A percentile compares a stretch with the other conserved stretches of the same genome.
Evolutionary conservation across 371 early-diverging fungal genomes (phyloP).

Genomic region (Haplosporangium sp.): DNA sequence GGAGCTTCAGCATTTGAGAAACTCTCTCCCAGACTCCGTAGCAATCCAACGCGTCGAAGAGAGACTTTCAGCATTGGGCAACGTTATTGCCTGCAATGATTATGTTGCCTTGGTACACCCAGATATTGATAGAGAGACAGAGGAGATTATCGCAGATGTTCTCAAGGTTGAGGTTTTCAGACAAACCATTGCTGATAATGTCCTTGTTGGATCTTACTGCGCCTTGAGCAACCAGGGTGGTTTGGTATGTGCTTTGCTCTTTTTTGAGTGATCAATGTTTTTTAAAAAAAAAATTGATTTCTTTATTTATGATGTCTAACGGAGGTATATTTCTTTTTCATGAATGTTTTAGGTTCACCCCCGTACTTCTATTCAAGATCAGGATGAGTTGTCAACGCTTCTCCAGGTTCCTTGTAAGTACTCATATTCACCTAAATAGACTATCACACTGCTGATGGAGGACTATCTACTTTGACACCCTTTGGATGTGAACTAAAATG

Average conservation of each 20-base stretch:
- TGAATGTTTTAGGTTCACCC: constrained; percentile 83
- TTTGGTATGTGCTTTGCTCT: constrained; percentile 64
- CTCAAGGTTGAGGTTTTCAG: constrained; percentile 99
- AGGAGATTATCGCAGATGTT: constrained; percentile 98
- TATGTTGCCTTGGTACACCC: constrained; percentile 99
- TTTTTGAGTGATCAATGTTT: background rate
- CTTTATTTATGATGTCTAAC: too few relatives aligned
- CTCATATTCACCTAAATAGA: background rate
- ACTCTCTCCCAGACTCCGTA: constrained; percentile 97
- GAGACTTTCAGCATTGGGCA: constrained; percentile 98
- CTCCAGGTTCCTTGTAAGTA: constrained; percentile 96
- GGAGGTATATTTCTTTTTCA: background rate
- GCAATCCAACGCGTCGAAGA: constrained; percentile 98
- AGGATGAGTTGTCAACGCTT: constrained; percentile 98
- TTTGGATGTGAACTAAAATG: background rate
- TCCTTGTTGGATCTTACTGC: constrained; percentile 98
- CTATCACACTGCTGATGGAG: background rate
- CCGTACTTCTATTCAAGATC: constrained; percentile 95
- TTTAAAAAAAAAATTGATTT: background rate
- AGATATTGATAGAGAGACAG: constrained; percentile 98
- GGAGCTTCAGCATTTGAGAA: constrained; percentile 98
- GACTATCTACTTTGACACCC: background rate
- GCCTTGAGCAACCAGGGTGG: constrained; percentile 99
- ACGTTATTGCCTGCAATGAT: constrained; percentile 99
- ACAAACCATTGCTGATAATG: constrained; percentile 98